Evolutionary conservation across 129 eudicot genomes (phyloP).

Genomic region (Rutidosis leptorrhynchoides): DNA sequence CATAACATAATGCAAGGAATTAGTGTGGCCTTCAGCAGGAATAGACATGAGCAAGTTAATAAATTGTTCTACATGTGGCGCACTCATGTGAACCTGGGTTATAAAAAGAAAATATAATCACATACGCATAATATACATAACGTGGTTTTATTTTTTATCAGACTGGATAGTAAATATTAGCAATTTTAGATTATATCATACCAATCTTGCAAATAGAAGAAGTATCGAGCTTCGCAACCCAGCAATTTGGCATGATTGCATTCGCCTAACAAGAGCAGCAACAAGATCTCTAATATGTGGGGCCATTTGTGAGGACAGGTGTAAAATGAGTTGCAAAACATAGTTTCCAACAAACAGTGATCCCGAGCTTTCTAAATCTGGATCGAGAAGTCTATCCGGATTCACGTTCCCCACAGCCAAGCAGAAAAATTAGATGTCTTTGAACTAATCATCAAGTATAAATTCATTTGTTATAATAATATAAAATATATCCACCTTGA

Average conservation of each 20-base stretch:
- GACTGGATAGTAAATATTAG: background rate
- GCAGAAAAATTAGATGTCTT: slow-evolving; percentile 8
- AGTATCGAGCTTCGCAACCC: slow-evolving; percentile 84
- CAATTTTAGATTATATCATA: slow-evolving; percentile 25
- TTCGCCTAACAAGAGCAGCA: slow-evolving; percentile 83
- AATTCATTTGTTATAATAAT: slow-evolving; percentile 1
- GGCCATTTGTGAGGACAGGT: slow-evolving; percentile 91
- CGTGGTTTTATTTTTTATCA: slow-evolving; percentile 9
- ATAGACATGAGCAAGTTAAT: slow-evolving; percentile 69
- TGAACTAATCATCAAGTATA: background rate
- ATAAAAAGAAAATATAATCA: slow-evolving; percentile 16
- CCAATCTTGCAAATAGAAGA: slow-evolving; percentile 83
- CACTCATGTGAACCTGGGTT: slow-evolving; percentile 85
- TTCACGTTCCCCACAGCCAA: background rate
- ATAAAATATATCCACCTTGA: slow-evolving; percentile 50
- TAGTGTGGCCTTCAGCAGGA: slow-evolving; percentile 65
- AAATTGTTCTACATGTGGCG: slow-evolving; percentile 79
- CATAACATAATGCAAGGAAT: slow-evolving; percentile 77
- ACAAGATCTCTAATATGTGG: slow-evolving; percentile 80
- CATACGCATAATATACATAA: slow-evolving; percentile 3
- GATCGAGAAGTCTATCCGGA: slow-evolving; percentile 73
- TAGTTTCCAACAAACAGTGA: slow-evolving; percentile 93
- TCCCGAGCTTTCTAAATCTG: slow-evolving; percentile 91
- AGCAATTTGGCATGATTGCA: slow-evolving; percentile 78
- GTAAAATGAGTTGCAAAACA: slow-evolving; percentile 85